These are phyloP conservation scores for Ilyonectria destructans DNA, from an alignment of 2,329 filamentous ascomycete species.

Conservation along the genomic window DNA sequence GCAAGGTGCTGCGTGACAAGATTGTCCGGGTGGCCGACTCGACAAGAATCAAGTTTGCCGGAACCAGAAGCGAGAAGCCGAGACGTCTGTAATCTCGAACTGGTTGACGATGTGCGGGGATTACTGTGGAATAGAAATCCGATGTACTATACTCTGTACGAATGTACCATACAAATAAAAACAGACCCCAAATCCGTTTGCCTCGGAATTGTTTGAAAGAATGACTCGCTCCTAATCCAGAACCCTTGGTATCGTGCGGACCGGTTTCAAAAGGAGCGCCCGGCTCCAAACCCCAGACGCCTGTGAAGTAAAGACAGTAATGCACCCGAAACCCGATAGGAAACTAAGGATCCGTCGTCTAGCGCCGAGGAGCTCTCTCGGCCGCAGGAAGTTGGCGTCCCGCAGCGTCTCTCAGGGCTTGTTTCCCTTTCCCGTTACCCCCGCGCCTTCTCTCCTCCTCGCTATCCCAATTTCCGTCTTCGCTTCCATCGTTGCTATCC, in stretches of 20 bases:
- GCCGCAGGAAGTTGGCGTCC: constrained; percentile 68
- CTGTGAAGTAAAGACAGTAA: constrained; percentile 29
- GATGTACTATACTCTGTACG: constrained; percentile 57
- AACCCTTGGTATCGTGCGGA: constrained; percentile 50
- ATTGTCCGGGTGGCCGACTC: constrained; percentile 87
- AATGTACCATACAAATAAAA: constrained; percentile 53
- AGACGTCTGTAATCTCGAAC: constrained; percentile 76
- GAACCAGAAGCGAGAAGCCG: constrained; percentile 86
- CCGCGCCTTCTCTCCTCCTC: constrained; percentile 62
- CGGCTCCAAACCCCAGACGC: constrained; percentile 45
- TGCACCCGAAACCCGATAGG: not conserved
- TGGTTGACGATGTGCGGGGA: constrained; percentile 26
- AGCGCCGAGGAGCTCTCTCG: constrained; percentile 64
- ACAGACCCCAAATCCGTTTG: constrained; percentile 37
- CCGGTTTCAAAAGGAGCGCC: constrained; percentile 35
- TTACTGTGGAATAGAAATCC: constrained; percentile 37
- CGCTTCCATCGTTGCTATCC: constrained; percentile 46
- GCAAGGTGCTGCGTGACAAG: constrained; percentile 80
- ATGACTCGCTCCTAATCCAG: constrained; percentile 39
- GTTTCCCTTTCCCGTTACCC: constrained; percentile 62
- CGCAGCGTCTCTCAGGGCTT: constrained; percentile 64
- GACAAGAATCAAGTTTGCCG: constrained; percentile 96
- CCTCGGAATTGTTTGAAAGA: constrained; percentile 38
- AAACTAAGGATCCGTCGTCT: constrained; percentile 1
- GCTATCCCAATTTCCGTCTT: constrained; percentile 61